Conservation (phyloP, 192 early-diverging fungal genomes). For the Backusella circina region DNA sequence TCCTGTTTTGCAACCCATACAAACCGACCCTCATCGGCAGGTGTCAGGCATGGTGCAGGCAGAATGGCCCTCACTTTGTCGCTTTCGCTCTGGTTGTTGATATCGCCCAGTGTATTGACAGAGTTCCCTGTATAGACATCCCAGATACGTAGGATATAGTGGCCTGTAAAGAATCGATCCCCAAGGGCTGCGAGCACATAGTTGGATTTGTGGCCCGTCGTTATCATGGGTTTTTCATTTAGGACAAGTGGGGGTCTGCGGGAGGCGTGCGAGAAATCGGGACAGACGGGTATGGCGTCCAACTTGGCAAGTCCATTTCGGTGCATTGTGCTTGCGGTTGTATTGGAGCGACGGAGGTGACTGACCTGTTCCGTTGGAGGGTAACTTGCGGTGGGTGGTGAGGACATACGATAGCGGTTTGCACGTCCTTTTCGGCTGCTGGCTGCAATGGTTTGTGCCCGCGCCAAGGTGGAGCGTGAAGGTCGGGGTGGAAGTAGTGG, state of each 20-base stretch:
- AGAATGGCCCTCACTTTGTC: slow-evolving; percentile 29
- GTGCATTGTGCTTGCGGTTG: background rate
- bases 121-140: slow-evolving; percentile 43
- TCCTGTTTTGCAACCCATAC: slow-evolving; percentile 65
- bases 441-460: slow-evolving; percentile 12
- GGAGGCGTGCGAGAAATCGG: slow-evolving; percentile 51
- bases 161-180: slow-evolving; percentile 38
- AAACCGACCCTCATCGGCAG: slow-evolving; percentile 55
- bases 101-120: slow-evolving; percentile 36
- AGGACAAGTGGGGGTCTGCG: slow-evolving; percentile 51
- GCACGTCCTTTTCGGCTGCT: background rate
- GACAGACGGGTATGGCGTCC: slow-evolving; percentile 20
- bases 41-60: slow-evolving; percentile 52
- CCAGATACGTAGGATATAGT: slow-evolving; percentile 39
- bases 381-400: background rate
- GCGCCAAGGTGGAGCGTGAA: slow-evolving; percentile 13
- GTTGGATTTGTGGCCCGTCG: slow-evolving; percentile 38
- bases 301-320: background rate
- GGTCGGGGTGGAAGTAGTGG: slow-evolving; percentile 22
- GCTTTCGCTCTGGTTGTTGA: slow-evolving; percentile 30
- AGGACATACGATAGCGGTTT: background rate
- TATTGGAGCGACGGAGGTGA: background rate
- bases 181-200: slow-evolving; percentile 52
- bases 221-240: slow-evolving; percentile 14
- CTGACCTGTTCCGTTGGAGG: background rate